phyloP scores from a whole-genome alignment of 345 rosid species.

The Cardamine occulta region DNA sequence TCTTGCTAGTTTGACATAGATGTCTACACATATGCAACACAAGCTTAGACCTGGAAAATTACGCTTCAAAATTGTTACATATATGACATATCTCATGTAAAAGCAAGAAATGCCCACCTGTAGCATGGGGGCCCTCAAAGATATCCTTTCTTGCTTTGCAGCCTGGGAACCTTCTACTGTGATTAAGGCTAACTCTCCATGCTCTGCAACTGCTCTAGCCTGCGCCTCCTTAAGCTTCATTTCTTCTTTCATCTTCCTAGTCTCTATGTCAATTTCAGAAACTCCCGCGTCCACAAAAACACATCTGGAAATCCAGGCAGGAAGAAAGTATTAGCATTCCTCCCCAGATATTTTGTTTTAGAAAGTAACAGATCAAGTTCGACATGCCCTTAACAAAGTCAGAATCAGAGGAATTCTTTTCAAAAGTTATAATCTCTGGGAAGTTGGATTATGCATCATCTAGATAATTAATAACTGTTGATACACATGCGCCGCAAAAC shows the following conservation, averaged over 20 bases:
- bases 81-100: constrained; percentile 14
- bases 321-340: constrained; percentile 29
- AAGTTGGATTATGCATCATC: constrained; percentile 18
- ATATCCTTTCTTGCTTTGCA: constrained; percentile 66
- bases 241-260: constrained; percentile 87
- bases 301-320: constrained; percentile 62
- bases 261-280: constrained; percentile 86
- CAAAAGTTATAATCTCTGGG: neutral
- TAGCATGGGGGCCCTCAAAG: constrained; percentile 90
- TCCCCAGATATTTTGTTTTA: constrained; percentile 9
- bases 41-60: constrained; percentile 14
- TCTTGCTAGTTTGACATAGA: constrained; percentile 18
- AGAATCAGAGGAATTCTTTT: constrained; percentile 18
- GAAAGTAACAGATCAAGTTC: constrained; percentile 15
- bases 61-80: constrained; percentile 2
- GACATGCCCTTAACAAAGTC: constrained; percentile 9
- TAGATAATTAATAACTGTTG: constrained; percentile 9
- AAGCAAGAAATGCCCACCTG: constrained; percentile 61
- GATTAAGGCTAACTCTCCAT: constrained; percentile 95
- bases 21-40: constrained; percentile 11
- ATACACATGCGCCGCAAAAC: neutral
- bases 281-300: constrained; percentile 96
- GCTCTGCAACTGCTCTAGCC: constrained; percentile 85
- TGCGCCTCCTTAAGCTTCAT: constrained; percentile 85
- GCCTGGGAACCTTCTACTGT: constrained; percentile 74